Evolutionary conservation across 148 eudicot species (phyloP).

Genomic region (Chenopodium album): DNA sequence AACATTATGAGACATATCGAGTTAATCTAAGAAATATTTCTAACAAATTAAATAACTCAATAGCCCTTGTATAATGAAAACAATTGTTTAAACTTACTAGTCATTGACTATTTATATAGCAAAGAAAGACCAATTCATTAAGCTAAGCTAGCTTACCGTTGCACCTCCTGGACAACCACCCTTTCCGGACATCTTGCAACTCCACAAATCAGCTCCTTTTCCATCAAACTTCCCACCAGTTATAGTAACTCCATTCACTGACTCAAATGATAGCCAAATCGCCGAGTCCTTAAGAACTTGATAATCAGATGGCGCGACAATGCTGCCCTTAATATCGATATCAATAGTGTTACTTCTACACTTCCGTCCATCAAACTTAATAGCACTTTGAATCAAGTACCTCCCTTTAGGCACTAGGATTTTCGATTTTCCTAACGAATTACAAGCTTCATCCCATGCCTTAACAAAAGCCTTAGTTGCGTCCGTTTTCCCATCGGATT

Average conservation of each 20-base stretch:
- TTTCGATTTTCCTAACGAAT: conserved; percentile 22
- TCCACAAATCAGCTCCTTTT: conserved; percentile 40
- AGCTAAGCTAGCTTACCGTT: conserved; percentile 26
- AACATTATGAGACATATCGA: too few relatives aligned
- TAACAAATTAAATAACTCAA: too few relatives aligned
- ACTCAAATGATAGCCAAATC: conserved; percentile 23
- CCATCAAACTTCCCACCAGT: conserved; percentile 47
- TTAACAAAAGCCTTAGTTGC: conserved; percentile 30
- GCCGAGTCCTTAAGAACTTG: conserved; percentile 16
- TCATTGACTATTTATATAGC: too few relatives aligned
- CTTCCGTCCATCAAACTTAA: conserved; percentile 25
- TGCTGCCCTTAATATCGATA: conserved; percentile 35
- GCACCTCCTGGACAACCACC: conserved; percentile 37
- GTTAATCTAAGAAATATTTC: too few relatives aligned
- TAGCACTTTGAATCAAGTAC: conserved; percentile 26
- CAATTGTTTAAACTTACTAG: too few relatives aligned
- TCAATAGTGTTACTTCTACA: conserved; percentile 39
- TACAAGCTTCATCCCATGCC: conserved; percentile 56
- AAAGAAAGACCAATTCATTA: too few relatives aligned
- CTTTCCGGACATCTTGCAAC: conserved; percentile 35
- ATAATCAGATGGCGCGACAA: conserved; percentile 46
- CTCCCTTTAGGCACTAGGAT: conserved; percentile 47
- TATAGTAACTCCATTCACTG: conserved; percentile 34
- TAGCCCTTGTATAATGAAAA: too few relatives aligned
- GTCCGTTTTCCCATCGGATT: conserved; percentile 32